Percentiles rank a stretch among this genome's conserved stretches.
These are phyloP conservation scores for Dysphania ambrosioides DNA, from an alignment of 148 eudicot genomes.

Conservation along the genomic window DNA sequence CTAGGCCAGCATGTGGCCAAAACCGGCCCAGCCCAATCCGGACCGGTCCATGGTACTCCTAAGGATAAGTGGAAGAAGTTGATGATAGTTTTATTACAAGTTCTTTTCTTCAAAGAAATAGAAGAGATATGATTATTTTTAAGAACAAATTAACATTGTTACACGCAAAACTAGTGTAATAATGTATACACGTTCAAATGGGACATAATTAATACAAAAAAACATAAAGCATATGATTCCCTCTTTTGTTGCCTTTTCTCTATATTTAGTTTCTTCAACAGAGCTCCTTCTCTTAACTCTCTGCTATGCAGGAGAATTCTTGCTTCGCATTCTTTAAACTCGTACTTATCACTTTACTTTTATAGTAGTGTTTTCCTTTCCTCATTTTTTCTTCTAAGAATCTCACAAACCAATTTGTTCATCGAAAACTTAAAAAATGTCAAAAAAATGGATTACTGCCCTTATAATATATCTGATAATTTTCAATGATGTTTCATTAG, in stretches of 20 bases:
- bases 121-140: too few species aligned
- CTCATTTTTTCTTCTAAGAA: neutral
- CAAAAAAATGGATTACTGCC: constrained; percentile 30
- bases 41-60: too few species aligned
- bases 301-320: neutral
- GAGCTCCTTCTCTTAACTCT: neutral
- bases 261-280: too few species aligned
- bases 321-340: neutral
- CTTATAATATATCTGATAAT: constrained; percentile 36
- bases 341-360: neutral
- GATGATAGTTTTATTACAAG: too few species aligned
- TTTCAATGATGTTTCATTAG: constrained; percentile 46
- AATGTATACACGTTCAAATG: constrained; percentile 10
- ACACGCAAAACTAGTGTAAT: neutral
- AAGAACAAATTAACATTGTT: too few species aligned
- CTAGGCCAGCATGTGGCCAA: too few species aligned
- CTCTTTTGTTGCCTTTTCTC: neutral
- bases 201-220: neutral
- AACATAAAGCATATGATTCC: constrained; percentile 27
- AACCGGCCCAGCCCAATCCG: too few species aligned
- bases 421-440: constrained; percentile 29
- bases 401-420: neutral
- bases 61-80: too few species aligned
- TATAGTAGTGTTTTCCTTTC: too few species aligned
- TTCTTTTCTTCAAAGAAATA: too few species aligned